phyloP scores from a whole-genome alignment of 768 basidiomycete genomes.

The Asterophora parasitica region DNA sequence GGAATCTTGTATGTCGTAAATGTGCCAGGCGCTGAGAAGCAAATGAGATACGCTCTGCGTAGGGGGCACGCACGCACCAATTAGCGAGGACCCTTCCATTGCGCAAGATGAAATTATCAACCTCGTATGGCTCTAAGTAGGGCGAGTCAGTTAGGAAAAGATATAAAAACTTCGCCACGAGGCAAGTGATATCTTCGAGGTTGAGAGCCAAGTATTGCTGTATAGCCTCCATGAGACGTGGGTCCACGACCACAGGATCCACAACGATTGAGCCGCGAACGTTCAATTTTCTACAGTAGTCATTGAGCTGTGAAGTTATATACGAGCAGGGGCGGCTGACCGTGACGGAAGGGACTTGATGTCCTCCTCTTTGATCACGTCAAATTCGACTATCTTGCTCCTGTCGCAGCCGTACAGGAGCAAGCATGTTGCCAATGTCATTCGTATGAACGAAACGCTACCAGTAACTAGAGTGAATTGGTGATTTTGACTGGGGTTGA shows the following conservation, averaged over 20 bases:
- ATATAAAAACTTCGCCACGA: constrained; percentile 59
- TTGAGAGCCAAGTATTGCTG: constrained; percentile 44
- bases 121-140: constrained; percentile 59
- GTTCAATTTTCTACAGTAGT: constrained; percentile 38
- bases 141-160: constrained; percentile 56
- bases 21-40: constrained; percentile 54
- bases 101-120: constrained; percentile 68
- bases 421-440: constrained; percentile 57
- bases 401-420: constrained; percentile 66
- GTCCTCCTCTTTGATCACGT: constrained; percentile 45
- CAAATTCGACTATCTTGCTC: constrained; percentile 35
- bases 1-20: constrained; percentile 56
- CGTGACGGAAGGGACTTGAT: constrained; percentile 49
- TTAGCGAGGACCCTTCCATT: constrained; percentile 53
- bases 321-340: constrained; percentile 29
- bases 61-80: constrained; percentile 40
- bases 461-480: not conserved
- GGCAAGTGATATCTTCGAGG: constrained; percentile 43
- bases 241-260: constrained; percentile 60
- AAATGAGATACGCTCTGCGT: not conserved
- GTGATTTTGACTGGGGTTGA: not conserved
- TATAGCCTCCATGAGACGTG: constrained; percentile 51
- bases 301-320: not conserved
- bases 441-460: constrained; percentile 48
- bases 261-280: constrained; percentile 35